Evolutionary conservation across 148 eudicot species (phyloP).

Genomic region (Gaultheria prostrata): DNA sequence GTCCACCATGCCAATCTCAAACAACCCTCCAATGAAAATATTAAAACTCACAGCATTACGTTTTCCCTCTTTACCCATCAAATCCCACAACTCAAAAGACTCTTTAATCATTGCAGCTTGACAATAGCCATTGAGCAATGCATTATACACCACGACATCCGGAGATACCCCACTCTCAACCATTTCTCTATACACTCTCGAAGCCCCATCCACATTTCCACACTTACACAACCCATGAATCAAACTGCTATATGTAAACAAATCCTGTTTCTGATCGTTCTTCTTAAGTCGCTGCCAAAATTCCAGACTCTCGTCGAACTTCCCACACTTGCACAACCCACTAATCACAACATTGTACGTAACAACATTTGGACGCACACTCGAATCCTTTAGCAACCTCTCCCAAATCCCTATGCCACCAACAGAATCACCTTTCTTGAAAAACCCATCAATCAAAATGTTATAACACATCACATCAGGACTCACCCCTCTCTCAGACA

Average conservation of each 20-base stretch:
- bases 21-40: constrained; percentile 61
- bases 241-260: constrained; percentile 68
- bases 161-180: constrained; percentile 47
- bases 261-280: constrained; percentile 59
- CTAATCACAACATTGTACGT: constrained; percentile 73
- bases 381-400: constrained; percentile 42
- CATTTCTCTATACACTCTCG: constrained; percentile 54
- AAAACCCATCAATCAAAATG: constrained; percentile 72
- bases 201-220: constrained; percentile 60
- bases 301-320: constrained; percentile 45
- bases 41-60: constrained; percentile 55
- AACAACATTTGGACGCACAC: constrained; percentile 60
- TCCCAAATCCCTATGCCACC: constrained; percentile 56
- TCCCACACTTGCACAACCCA: constrained; percentile 70
- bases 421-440: constrained; percentile 42
- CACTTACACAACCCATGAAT: constrained; percentile 65
- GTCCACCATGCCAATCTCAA: constrained; percentile 54
- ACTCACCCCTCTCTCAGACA: constrained; percentile 54
- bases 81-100: constrained; percentile 56
- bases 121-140: constrained; percentile 72
- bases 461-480: constrained; percentile 76
- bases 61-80: constrained; percentile 53
- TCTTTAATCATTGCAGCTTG: constrained; percentile 45
- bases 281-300: constrained; percentile 61
- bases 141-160: constrained; percentile 60